Base-by-base conservation (phyloP, 202 grass and related monocot species). In the Digitaria exilis region DNA sequence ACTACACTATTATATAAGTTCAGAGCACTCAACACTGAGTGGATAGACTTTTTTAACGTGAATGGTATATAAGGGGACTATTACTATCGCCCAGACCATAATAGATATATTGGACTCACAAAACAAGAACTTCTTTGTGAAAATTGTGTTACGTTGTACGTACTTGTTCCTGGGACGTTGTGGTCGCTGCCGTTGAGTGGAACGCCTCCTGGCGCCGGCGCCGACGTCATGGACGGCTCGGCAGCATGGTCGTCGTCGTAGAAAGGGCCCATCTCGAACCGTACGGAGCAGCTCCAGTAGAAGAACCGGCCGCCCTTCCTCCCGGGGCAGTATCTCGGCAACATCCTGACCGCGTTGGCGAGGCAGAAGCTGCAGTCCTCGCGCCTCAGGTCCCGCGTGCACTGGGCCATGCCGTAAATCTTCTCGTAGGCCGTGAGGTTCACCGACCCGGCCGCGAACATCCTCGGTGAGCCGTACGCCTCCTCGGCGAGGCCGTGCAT, bases 321-420 rank as follows among this genome's bases (percentile, higher is more conserved):
- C 2, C 22, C 19, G 0, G 4, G 3, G 64, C 71, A 85, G 26
- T 0, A 18, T 0, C 0, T 7, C 5, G 34, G 69, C 35, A 86
- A 63, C 0, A 0, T 0, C 0, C 1, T 0, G 32, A 80, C 25
- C 25, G 43, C 4, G 16, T 0, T 1, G 35, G 0, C 0, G 37
- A 91, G 58, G 85, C 88, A 94, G 3, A 0, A 0, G 32, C 52
- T 15, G 84, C 89, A 94, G 24, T 61, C 59, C 4, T 32, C 71
- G 11, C 0, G 4, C 54, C 4, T 12, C 8, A 87, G 66, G 77
- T 94, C 89, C 12, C 72, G 48, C 29, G 75, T 94, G 89, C 92
- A 94, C 69, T 89, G 68, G 37, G 3, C 67, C 81, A 91, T 60
- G 55, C 77, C 86, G 66, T 77, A 89, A 32, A 94, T 29, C 3